Percentiles rank a stretch among this genome's conserved stretches.
Conservation (phyloP, 2,329 filamentous ascomycete genomes). For the Alternaria sp. region DNA sequence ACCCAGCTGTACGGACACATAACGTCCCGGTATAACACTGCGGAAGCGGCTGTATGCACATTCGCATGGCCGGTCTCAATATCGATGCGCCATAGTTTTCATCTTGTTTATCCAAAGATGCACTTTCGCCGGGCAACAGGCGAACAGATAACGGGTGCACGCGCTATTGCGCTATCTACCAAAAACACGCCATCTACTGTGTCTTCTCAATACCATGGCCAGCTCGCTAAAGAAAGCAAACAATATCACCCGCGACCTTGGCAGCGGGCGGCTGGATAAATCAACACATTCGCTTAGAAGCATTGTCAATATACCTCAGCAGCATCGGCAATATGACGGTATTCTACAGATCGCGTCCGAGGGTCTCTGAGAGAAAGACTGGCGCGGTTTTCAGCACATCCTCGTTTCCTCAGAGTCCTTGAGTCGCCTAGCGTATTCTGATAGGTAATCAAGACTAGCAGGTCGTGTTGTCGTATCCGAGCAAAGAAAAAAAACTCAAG, state of each 20-base stretch:
- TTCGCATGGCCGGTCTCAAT: conserved; percentile 3
- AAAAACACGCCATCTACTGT: conserved; percentile 20
- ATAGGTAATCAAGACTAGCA: conserved; percentile 5
- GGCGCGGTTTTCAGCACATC: conserved; percentile 2
- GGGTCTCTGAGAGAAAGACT: not conserved
- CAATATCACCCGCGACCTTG: conserved; percentile 14
- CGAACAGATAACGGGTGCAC: conserved; percentile 3
- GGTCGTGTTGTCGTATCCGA: conserved; percentile 9
- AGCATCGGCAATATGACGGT: conserved; percentile 14
- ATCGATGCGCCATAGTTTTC: not conserved
- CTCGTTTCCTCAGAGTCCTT: conserved; percentile 1
- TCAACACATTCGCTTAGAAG: conserved; percentile 7
- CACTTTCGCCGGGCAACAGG: conserved; percentile 12
- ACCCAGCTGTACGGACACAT: conserved; percentile 32
- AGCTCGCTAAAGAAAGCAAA: conserved; percentile 15
- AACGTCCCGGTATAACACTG: conserved; percentile 34
- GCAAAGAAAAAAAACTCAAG: conserved; percentile 14
- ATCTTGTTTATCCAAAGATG: conserved; percentile 15
- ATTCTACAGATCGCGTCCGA: conserved; percentile 7
- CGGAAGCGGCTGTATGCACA: conserved; percentile 25
- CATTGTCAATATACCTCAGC: conserved; percentile 18
- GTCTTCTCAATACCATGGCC: conserved; percentile 13
- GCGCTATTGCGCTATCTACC: conserved; percentile 9
- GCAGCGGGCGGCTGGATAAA: conserved; percentile 36
- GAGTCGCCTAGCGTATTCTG: conserved; percentile 4